phyloP scores from a whole-genome alignment of 2,329 filamentous ascomycete species.

The Geosmithia putterillii region DNA sequence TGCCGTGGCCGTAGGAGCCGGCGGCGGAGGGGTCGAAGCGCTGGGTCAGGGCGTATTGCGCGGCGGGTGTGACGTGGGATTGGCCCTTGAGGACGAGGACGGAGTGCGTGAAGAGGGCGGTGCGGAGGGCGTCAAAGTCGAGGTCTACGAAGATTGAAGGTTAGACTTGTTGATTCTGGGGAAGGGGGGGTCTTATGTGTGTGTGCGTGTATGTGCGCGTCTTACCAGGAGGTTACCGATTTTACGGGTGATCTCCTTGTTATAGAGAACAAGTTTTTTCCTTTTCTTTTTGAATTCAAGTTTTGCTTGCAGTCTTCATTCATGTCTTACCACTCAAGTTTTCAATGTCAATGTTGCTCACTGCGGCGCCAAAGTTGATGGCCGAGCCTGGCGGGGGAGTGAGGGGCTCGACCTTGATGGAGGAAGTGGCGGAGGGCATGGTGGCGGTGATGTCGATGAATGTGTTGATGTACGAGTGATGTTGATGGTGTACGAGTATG shows the following conservation, averaged over 20 bases:
- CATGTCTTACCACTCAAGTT: constrained; percentile 43
- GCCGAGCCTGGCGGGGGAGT: constrained; percentile 19
- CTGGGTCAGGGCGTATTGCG: constrained; percentile 62
- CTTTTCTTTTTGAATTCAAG: constrained; percentile 1
- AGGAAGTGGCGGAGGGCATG: neutral
- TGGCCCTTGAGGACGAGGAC: constrained; percentile 63
- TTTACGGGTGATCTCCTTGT: constrained; percentile 42
- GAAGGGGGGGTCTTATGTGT: neutral
- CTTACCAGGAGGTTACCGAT: constrained; percentile 50
- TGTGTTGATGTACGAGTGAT: neutral
- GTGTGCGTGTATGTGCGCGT: constrained; percentile 3
- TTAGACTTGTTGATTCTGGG: no score
- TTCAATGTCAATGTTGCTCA: constrained; percentile 47
- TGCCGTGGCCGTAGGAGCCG: constrained; percentile 62
- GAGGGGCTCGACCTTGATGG: constrained; percentile 23
- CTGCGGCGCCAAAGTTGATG: constrained; percentile 48
- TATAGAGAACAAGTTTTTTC: constrained; percentile 5
- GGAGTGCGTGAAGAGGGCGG: constrained; percentile 55
- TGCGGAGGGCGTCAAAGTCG: constrained; percentile 50
- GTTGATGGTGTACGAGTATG: neutral
- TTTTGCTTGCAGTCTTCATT: constrained; percentile 1
- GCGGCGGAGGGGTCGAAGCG: constrained; percentile 57
- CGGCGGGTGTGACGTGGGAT: constrained; percentile 47
- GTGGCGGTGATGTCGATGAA: neutral
- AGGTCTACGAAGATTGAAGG: no score